A percentile compares a stretch with the other conserved stretches of the same genome.
phyloP scores from a whole-genome alignment of 192 early-diverging fungal species.

The Dissophora globulifera region DNA sequence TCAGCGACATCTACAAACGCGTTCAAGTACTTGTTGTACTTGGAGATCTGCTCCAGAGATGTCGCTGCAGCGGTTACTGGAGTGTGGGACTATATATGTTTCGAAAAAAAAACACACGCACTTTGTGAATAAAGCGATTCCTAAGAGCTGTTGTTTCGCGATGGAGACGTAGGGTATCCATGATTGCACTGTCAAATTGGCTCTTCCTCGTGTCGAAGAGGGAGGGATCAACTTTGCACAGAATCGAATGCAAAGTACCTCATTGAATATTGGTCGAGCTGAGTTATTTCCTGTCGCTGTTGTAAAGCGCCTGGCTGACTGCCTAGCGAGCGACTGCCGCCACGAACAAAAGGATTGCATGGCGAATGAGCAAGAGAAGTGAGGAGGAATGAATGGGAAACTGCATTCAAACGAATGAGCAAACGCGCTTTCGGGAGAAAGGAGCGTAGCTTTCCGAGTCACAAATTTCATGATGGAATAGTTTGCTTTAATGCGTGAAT shows the following conservation, averaged over 20 bases:
- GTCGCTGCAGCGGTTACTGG: slow-evolving; percentile 15
- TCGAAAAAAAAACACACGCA: too few relatives aligned
- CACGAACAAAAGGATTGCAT: neutral
- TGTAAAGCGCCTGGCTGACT: neutral
- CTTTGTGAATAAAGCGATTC: neutral
- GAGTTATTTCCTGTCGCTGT: neutral
- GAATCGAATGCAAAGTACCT: slow-evolving; percentile 15
- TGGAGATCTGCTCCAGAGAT: slow-evolving; percentile 39
- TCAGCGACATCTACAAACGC: slow-evolving; percentile 56
- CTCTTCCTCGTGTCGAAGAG: too few relatives aligned
- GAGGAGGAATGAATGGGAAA: neutral
- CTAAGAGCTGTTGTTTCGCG: too few relatives aligned
- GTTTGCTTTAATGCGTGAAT: too few relatives aligned
- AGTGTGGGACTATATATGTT: slow-evolving; percentile 31
- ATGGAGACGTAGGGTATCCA: too few relatives aligned
- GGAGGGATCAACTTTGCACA: too few relatives aligned
- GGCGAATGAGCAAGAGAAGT: neutral
- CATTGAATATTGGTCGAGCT: slow-evolving; percentile 19
- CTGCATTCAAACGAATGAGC: too few relatives aligned
- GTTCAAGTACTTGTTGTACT: slow-evolving; percentile 54
- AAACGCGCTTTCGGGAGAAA: neutral
- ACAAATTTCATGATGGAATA: neutral
- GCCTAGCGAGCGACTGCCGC: neutral
- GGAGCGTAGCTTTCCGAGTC: neutral
- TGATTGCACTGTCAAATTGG: too few relatives aligned